Evolutionary conservation across 2,329 filamentous ascomycete species (phyloP).

Genomic region (Echinosphaeria canescens): DNA sequence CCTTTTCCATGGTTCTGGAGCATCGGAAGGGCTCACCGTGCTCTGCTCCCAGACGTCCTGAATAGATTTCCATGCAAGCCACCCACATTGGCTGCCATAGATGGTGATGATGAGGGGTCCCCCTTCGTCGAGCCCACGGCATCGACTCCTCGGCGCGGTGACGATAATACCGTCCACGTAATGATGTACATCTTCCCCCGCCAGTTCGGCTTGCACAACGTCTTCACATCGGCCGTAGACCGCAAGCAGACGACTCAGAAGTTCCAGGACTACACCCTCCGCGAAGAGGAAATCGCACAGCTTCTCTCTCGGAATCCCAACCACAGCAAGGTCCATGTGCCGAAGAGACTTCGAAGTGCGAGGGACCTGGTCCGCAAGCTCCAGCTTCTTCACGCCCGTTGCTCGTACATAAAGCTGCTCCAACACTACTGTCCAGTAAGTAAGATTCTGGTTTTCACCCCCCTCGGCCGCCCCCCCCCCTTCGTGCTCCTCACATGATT

Average conservation of each 20-base stretch:
- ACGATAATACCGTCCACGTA: constrained; percentile 39
- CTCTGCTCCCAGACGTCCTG: constrained; percentile 41
- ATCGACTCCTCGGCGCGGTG: constrained; percentile 10
- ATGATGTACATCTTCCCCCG: constrained; percentile 89
- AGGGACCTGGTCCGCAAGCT: constrained; percentile 41
- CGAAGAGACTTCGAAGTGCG: constrained; percentile 42
- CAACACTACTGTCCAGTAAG: constrained; percentile 58
- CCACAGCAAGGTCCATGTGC: constrained; percentile 16
- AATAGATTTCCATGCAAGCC: constrained; percentile 37
- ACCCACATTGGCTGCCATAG: constrained; percentile 2
- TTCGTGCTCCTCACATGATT: neutral
- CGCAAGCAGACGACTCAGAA: constrained; percentile 42
- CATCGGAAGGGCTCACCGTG: neutral
- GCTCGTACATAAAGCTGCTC: constrained; percentile 61
- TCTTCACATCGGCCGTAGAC: constrained; percentile 56
- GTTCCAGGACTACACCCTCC: constrained; percentile 67
- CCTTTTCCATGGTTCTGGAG: too few species aligned
- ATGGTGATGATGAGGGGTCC: neutral
- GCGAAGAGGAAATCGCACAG: constrained; percentile 65
- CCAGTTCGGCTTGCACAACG: constrained; percentile 81
- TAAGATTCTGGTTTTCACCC: too few species aligned
- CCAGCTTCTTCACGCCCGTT: constrained; percentile 48
- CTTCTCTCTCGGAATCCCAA: too few species aligned
- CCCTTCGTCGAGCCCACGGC: neutral
- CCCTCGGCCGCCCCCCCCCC: neutral